phyloP scores from a whole-genome alignment of 176 grass and related monocot genomes.

The Hordeum marinum region DNA sequence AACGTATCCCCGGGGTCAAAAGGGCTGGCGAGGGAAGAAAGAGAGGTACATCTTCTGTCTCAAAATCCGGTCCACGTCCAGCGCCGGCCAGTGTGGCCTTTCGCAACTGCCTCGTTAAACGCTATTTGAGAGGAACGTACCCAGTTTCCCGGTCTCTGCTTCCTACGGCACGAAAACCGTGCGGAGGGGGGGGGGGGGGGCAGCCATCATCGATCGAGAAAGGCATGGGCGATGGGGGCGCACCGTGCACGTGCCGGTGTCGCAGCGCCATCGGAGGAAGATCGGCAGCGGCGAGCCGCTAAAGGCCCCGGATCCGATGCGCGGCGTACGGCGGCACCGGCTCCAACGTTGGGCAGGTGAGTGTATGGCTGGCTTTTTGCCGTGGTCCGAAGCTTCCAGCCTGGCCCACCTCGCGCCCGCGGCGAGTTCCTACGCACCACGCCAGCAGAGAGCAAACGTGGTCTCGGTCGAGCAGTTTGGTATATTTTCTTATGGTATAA shows the following conservation, averaged over 20 bases:
- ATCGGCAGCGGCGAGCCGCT: not conserved
- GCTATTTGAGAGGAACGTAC: not conserved
- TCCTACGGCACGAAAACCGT: not conserved
- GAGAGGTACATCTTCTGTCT: not conserved
- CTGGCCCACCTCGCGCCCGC: no score
- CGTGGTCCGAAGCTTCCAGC: no score
- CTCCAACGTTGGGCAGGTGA: not conserved
- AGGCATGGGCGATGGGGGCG: not conserved
- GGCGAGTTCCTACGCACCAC: no score
- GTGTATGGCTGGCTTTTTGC: no score
- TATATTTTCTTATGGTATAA: no score
- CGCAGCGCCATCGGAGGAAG: not conserved
- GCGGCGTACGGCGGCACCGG: not conserved
- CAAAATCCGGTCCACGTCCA: no score
- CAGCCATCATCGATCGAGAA: not conserved
- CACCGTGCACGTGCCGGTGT: conserved; percentile 20
- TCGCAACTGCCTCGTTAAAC: not conserved
- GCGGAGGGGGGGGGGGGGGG: no score
- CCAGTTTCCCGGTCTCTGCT: not conserved
- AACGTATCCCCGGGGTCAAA: conserved; percentile 3
- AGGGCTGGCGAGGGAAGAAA: not conserved
- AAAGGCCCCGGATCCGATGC: not conserved
- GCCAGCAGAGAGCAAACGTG: no score
- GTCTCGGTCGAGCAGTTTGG: no score
- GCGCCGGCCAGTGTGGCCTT: no score